Base-by-base conservation (phyloP, 179 eudicot species). In the Beta lomatogona region DNA sequence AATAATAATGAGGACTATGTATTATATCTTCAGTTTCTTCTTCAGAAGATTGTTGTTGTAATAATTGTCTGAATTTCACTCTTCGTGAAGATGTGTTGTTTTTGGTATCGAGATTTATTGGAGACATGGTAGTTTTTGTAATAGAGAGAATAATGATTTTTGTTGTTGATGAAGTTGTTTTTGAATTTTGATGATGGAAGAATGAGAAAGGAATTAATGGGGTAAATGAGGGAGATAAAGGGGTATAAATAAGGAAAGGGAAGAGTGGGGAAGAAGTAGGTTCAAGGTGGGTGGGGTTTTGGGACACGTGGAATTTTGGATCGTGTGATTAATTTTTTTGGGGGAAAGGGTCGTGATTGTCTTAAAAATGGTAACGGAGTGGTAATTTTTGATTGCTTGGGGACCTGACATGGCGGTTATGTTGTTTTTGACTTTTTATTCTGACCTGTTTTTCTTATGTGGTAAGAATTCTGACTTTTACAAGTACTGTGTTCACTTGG, bases 261-360 rank as follows among this genome's bases (percentile, higher is more conserved):
- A 41, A 74, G 79, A 83, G 85, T 88, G 46, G 71, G 81, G 88
- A 88, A 78, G 16, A 16, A 63, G 77, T 81, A 41, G 80, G 80
- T 89, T 85, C 31, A 57, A 71, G 72, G 73, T 80, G 44, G 93
- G 82, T 66, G 80, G 53, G 60, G 2, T 41, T 12, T 18, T 1
- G 28, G 70, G 84, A 85, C 85, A 82, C 85, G 83, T 82, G 82
- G 79, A 57, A 2, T 16, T 0, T n/a, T 14, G 52, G 9, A 48
- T 48, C 52, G 52, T 48, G 52, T 48, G 9, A 5, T 48, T 4
- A 48, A 5, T 3, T 48, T 48, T 25, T 48, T 48, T 48, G 9
- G 7, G 52, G 9, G 6, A 45, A 66, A 48, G 70, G 61, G 64
- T 69, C 75, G 83, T 82, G 53, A 70, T 65, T 70, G 52, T 61